A percentile compares a stretch with the other conserved stretches of the same genome.
Conservation (phyloP, 371 early-diverging fungal genomes). For the Mortierella polycephala region DNA sequence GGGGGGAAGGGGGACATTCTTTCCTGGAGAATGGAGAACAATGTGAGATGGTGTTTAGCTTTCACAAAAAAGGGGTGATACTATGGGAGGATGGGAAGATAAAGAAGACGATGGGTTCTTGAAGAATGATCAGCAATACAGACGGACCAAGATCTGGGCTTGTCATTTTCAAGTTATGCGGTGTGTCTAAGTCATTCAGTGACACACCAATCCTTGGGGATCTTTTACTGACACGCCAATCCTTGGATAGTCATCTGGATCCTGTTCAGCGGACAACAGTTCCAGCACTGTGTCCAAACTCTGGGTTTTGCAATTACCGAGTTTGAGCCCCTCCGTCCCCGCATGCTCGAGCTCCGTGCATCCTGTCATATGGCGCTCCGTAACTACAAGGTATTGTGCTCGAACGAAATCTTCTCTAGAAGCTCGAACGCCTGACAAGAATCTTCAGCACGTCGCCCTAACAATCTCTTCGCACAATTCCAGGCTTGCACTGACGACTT, state of each 20-base stretch:
- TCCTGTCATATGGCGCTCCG: slow-evolving; percentile 64
- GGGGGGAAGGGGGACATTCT: not conserved
- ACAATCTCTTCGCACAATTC: not conserved
- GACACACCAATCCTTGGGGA: too few species aligned
- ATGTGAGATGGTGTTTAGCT: not conserved
- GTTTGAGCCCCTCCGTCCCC: slow-evolving; percentile 62
- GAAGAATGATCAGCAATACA: too few species aligned
- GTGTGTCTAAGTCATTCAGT: too few species aligned
- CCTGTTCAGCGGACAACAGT: slow-evolving; percentile 68
- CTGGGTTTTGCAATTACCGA: slow-evolving; percentile 65
- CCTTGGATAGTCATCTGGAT: slow-evolving; percentile 59
- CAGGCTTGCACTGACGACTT: slow-evolving; percentile 65
- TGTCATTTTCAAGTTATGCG: too few species aligned
- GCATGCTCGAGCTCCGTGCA: slow-evolving; percentile 67
- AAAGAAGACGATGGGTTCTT: too few species aligned
- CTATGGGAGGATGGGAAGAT: too few species aligned
- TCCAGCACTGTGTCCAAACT: slow-evolving; percentile 67
- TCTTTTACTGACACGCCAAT: too few species aligned
- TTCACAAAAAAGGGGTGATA: not conserved
- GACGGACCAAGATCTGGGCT: too few species aligned
- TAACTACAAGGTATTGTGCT: slow-evolving; percentile 51
- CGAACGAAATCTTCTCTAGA: not conserved
- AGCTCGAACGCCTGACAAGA: too few species aligned
- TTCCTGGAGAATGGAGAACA: not conserved
- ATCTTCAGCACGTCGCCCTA: not conserved